These are phyloP conservation scores for Phytophthora pinifolia DNA, from an alignment of 352 stramenopile species.

Conservation along the genomic window DNA sequence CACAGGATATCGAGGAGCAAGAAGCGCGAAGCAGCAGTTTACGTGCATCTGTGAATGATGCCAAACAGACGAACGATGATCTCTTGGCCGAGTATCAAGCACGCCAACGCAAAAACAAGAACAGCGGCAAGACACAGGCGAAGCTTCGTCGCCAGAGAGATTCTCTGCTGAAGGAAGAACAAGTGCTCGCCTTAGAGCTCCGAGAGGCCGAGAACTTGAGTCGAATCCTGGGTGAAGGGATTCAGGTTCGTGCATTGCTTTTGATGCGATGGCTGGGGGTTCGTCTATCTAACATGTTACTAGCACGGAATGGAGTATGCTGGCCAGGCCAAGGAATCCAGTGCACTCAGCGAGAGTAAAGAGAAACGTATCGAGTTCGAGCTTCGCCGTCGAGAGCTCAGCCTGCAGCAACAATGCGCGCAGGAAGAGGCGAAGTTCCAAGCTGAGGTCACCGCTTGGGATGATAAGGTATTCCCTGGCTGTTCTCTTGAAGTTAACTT, in stretches of 20 bases:
- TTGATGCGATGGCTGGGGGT: background rate
- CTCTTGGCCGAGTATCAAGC: conserved; percentile 19
- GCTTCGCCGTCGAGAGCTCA: conserved; percentile 30
- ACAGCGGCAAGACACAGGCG: conserved; percentile 15
- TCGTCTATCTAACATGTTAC: background rate
- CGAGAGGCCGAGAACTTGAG: conserved; percentile 26
- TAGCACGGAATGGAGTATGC: conserved; percentile 30
- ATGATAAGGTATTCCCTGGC: conserved; percentile 32
- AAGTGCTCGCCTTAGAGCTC: conserved; percentile 13
- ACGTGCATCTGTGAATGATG: conserved; percentile 5
- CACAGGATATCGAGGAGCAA: conserved; percentile 27
- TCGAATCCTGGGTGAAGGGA: conserved; percentile 29
- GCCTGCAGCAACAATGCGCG: conserved; percentile 28
- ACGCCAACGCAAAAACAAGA: conserved; percentile 23
- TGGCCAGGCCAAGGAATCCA: conserved; percentile 12
- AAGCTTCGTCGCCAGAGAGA: conserved; percentile 28
- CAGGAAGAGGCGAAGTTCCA: conserved; percentile 30
- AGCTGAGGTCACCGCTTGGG: conserved; percentile 26
- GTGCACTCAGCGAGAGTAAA: conserved; percentile 7
- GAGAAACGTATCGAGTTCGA: conserved; percentile 32
- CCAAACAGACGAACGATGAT: conserved; percentile 17
- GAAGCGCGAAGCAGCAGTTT: conserved; percentile 18
- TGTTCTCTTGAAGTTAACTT: background rate
- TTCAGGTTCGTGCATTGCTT: conserved; percentile 25
- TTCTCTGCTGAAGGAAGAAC: conserved; percentile 25